Percentiles rank a stretch among this genome's conserved stretches.
Conservation (phyloP, 768 basidiomycete species). For the Gloeostereum incarnatum region DNA sequence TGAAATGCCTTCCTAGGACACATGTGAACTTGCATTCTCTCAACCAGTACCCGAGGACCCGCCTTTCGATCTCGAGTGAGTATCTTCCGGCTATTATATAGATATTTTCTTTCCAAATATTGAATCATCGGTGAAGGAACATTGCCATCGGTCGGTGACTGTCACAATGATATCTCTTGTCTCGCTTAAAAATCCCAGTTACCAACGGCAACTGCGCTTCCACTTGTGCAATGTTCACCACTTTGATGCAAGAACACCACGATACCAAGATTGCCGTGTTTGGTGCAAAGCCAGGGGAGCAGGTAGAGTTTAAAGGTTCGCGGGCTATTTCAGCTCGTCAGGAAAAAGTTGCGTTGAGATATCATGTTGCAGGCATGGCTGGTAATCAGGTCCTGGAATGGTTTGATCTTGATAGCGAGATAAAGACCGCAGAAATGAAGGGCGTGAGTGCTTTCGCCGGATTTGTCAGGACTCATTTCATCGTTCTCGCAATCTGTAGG, state of each 20-base stretch:
- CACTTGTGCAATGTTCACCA: conserved; percentile 56
- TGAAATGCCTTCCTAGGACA: conserved; percentile 21
- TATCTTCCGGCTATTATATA: background rate
- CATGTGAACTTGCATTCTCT: conserved; percentile 28
- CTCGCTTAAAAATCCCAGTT: background rate
- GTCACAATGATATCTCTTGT: no score
- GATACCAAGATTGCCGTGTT: conserved; percentile 44
- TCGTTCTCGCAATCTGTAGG: conserved; percentile 13
- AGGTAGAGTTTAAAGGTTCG: conserved; percentile 40
- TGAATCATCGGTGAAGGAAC: conserved; percentile 18
- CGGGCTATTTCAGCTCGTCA: background rate
- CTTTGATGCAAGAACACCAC: conserved; percentile 50
- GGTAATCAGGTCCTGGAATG: conserved; percentile 59
- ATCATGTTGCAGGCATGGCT: conserved; percentile 34
- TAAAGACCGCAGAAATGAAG: conserved; percentile 48
- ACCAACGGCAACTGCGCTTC: conserved; percentile 35
- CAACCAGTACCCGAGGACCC: conserved; percentile 32
- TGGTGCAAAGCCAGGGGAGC: conserved; percentile 44
- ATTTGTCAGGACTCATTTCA: background rate
- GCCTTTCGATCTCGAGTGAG: conserved; percentile 34
- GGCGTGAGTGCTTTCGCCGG: conserved; percentile 20
- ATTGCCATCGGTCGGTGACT: conserved; percentile 30
- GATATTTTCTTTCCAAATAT: background rate
- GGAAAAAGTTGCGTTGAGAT: background rate
- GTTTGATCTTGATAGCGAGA: conserved; percentile 49